Evolutionary conservation across 768 basidiomycete genomes (phyloP).

Genomic region (Tricholoma hemisulphureum): DNA sequence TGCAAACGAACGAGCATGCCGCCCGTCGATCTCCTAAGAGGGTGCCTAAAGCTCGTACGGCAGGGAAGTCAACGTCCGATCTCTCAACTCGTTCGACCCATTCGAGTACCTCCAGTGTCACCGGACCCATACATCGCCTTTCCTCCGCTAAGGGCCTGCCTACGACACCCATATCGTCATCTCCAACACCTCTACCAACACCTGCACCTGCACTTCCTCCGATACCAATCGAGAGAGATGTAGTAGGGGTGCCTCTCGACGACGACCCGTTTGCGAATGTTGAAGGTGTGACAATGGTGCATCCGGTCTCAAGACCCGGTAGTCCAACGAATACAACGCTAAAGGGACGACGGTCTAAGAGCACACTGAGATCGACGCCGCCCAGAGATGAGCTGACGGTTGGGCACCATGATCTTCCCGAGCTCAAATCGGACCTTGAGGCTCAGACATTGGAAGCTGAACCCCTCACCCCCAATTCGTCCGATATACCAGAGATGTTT

Average conservation of each 20-base stretch:
- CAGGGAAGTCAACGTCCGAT: slow-evolving; percentile 7
- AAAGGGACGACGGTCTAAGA: neutral
- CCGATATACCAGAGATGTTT: neutral
- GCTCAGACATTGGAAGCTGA: neutral
- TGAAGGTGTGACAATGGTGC: slow-evolving; percentile 51
- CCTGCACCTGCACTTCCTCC: neutral
- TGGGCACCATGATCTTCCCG: neutral
- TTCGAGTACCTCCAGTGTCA: neutral
- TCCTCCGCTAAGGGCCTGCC: slow-evolving; percentile 4
- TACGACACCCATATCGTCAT: slow-evolving; percentile 5
- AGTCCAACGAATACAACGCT: neutral
- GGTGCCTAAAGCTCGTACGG: slow-evolving; percentile 28
- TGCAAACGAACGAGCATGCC: neutral
- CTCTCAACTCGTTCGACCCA: slow-evolving; percentile 2
- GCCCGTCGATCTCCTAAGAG: slow-evolving; percentile 19
- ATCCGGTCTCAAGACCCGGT: slow-evolving; percentile 15
- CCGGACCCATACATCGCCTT: neutral
- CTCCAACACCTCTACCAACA: neutral
- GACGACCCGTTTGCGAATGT: slow-evolving; percentile 58
- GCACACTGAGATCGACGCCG: neutral
- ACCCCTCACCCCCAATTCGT: neutral
- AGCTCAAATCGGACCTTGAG: neutral
- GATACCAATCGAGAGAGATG: slow-evolving; percentile 27
- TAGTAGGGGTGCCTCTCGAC: slow-evolving; percentile 40
- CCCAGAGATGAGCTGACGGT: neutral